phyloP scores from a whole-genome alignment of 441 rosid genomes.

The Croton setiger region DNA sequence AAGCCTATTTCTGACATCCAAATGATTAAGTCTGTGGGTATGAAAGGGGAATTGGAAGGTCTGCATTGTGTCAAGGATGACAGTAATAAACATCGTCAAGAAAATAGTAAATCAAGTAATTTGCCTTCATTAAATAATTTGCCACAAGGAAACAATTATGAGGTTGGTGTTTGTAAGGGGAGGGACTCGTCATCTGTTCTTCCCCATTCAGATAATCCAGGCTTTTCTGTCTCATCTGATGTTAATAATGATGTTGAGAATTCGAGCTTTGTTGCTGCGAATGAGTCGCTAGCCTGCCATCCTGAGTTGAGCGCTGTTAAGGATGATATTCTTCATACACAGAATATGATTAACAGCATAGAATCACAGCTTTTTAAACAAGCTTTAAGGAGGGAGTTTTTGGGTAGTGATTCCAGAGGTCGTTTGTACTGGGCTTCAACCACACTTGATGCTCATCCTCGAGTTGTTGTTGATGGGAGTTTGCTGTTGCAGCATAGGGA shows the following conservation, averaged over 20 bases:
- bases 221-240: slow-evolving; percentile 31
- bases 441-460: slow-evolving; percentile 34
- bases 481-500: slow-evolving; percentile 18
- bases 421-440: slow-evolving; percentile 46
- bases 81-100: slow-evolving; percentile 31
- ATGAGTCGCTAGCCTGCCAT: slow-evolving; percentile 52
- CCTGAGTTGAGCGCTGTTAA: slow-evolving; percentile 55
- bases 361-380: slow-evolving; percentile 65
- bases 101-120: slow-evolving; percentile 36
- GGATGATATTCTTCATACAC: slow-evolving; percentile 50
- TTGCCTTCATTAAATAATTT: slow-evolving; percentile 36
- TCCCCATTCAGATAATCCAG: slow-evolving; percentile 33
- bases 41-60: slow-evolving; percentile 28
- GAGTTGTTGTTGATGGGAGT: slow-evolving; percentile 43
- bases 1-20: slow-evolving; percentile 23
- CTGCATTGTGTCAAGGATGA: slow-evolving; percentile 27
- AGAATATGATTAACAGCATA: slow-evolving; percentile 55
- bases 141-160: slow-evolving; percentile 32
- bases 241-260: slow-evolving; percentile 31
- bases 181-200: slow-evolving; percentile 23
- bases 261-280: slow-evolving; percentile 38
- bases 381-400: slow-evolving; percentile 46
- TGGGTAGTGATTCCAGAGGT: slow-evolving; percentile 49
- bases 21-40: slow-evolving; percentile 18
- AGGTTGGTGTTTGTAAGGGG: slow-evolving; percentile 33